Evolutionary conservation across 164 flowering plant species (phyloP), one percentile per base, ranked within the genome.

Genomic region (Chloranthus sessilifolius): DNA sequence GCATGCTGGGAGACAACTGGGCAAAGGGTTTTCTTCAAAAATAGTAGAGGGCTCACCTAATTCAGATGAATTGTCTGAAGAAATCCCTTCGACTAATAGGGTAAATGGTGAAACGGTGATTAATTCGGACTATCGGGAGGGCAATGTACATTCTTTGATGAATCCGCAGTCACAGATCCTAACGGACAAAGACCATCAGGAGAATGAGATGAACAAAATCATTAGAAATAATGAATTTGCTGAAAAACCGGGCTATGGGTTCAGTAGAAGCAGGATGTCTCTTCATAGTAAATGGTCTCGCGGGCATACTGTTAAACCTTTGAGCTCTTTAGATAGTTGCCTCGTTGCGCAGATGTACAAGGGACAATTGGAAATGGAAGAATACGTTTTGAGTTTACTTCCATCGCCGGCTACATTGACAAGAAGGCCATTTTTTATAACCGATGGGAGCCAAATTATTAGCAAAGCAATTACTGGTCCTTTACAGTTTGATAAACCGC

Each of bases 321-420:
- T 60, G 31, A 81, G 33, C 52, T 78, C 89, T 31, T 29, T 83
- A 12, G 92, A 83, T 43, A 80, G 92, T 63, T 88, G 97, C 53
- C 68, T 83, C 3, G 61, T 74, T 74, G 81, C 89, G 68, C 95
- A 85, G 60, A 39, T 81, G 51, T 82, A 79, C 46, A 71, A 61
- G 46, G 74, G 77, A 27, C 74, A 68, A 30, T 65, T 38, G 16
- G 73, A 69, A 60, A 57, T 70, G 72, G 82, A 81, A 58, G 85
- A 85, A 21, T 67, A 73, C 63, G 60, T 69, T 22, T 63, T 59
- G 47, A 69, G 67, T 43, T 48, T 78, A 14, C 53, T 58, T 27
- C 55, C 66, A 33, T 70, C 79, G 9, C 78, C 70, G 15, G 52
- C 73, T 33, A 41, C 49, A 30, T 64, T 61, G 52, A 31, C 58